Evolutionary conservation across 108 stramenopile genomes (phyloP).

Genomic region (Skeletonema marinoi): DNA sequence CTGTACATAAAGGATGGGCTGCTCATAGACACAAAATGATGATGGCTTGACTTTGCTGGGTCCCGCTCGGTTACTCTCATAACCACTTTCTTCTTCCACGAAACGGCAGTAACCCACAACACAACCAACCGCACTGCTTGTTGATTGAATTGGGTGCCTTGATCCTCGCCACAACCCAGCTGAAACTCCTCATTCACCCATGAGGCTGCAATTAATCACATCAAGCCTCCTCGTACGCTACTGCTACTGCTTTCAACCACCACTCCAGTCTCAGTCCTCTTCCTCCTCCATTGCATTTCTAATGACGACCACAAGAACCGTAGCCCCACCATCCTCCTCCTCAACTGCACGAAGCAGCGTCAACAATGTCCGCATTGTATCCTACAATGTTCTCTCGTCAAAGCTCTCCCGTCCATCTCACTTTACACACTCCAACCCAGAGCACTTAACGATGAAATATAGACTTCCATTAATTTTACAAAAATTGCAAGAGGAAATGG

Average conservation of each 20-base stretch:
- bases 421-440: conserved; percentile 71
- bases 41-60: no score
- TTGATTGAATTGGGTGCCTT: no score
- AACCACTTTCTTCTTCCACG: no score
- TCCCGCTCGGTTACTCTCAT: no score
- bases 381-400: conserved; percentile 91
- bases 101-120: no score
- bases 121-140: no score
- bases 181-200: no score
- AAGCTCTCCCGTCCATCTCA: conserved; percentile 70
- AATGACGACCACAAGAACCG: background rate
- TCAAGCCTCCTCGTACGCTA: background rate
- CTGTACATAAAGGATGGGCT: no score
- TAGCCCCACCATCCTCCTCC: background rate
- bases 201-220: background rate
- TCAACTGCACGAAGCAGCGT: background rate
- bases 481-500: conserved; percentile 82
- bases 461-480: conserved; percentile 65
- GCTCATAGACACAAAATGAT: no score
- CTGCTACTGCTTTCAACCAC: background rate
- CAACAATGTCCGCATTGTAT: conserved; percentile 63
- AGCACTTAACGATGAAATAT: conserved; percentile 62
- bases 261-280: background rate
- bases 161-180: no score
- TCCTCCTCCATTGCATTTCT: background rate